A percentile compares a stretch with the other conserved stretches of the same genome.
These are phyloP conservation scores for Monosporascus sp. DNA, from an alignment of 2,329 filamentous ascomycete species.

Conservation along the genomic window DNA sequence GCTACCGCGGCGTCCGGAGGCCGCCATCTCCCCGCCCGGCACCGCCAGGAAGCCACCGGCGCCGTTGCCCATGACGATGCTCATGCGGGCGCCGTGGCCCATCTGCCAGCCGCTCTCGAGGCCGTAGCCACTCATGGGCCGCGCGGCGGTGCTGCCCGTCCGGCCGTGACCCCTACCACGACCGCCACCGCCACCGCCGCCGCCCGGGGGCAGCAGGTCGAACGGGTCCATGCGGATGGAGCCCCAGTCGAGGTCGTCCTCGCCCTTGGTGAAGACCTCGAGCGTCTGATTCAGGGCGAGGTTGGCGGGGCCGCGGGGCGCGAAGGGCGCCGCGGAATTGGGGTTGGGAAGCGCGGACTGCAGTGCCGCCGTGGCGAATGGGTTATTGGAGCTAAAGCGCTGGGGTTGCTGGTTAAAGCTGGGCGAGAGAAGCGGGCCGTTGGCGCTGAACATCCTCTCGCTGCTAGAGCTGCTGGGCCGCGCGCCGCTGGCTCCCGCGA, in stretches of 20 bases:
- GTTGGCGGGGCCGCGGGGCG: constrained; percentile 25
- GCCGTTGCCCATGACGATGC: constrained; percentile 48
- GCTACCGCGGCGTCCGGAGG: constrained; percentile 15
- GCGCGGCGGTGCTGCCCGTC: constrained; percentile 22
- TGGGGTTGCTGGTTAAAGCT: constrained; percentile 18
- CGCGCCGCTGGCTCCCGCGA: constrained; percentile 29
- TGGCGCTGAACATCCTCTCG: constrained; percentile 20
- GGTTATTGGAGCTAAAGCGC: constrained; percentile 58
- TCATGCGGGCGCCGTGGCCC: constrained; percentile 45
- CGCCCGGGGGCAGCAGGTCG: constrained; percentile 6
- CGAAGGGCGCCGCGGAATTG: constrained; percentile 20
- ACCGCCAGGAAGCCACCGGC: constrained; percentile 49
- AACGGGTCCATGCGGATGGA: constrained; percentile 44
- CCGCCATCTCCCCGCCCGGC: constrained; percentile 29
- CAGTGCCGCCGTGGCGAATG: constrained; percentile 39
- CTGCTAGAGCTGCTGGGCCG: constrained; percentile 32
- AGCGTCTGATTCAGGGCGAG: constrained; percentile 44
- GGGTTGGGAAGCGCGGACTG: neutral
- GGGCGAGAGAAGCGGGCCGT: constrained; percentile 22
- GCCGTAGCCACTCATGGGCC: constrained; percentile 53
- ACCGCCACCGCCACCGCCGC: constrained; percentile 9
- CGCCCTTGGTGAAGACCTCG: constrained; percentile 56
- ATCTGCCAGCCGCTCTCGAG: constrained; percentile 49
- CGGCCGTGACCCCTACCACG: constrained; percentile 23
- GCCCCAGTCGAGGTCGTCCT: constrained; percentile 55